Base-by-base conservation (phyloP, 345 rosid genomes). In the Syzygium grande region DNA sequence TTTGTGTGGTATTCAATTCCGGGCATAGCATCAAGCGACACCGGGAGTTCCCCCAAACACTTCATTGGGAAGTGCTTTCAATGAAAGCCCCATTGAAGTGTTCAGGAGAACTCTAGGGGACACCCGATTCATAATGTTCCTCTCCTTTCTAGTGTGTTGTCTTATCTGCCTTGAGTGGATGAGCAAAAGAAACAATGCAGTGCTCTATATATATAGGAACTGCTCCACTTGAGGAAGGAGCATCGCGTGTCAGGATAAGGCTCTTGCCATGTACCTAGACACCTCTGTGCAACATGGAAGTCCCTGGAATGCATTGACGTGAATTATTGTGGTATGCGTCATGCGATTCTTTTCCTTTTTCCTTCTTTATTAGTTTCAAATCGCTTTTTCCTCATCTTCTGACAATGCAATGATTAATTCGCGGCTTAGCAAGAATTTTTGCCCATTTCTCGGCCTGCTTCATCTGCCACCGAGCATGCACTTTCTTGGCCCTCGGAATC, bases 11-110 rank as follows among this genome's bases (percentile, higher is more conserved):
- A 52, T 29, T 84, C 43, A 29, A 19, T 52, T 17, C 41, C 8
- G 25, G 6, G 4, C 43, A 16, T 52, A 38, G 11, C 52, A 63
- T 86, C 84, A 52, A 52, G 55, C 17, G 34, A 77, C 84, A 89
- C 87, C 85, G 2, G 58, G 89, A 89, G 92, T 87, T 87, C 90
- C 89, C 87, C 89, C 87, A 87, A 90, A 90, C 92, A 86, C 86
- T 90, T 87, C 90, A 89, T 63, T 86, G 41, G 84, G 80, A 68
- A 68, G 25, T 68, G 46, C 46, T 34, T 34, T 11, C 21, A 11
- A 25, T 23, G 83, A 13, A 23, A 51, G 4, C n/a, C 83, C 84
- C 87, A 88, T 11, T 88, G 90, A 90, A 88, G 90, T 87, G 87
- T 19, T 85, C 85, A 38, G 51, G 65, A 54, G 88, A 87, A 90